phyloP scores from a whole-genome alignment of 345 rosid species.

The Fremontodendron californicum region DNA sequence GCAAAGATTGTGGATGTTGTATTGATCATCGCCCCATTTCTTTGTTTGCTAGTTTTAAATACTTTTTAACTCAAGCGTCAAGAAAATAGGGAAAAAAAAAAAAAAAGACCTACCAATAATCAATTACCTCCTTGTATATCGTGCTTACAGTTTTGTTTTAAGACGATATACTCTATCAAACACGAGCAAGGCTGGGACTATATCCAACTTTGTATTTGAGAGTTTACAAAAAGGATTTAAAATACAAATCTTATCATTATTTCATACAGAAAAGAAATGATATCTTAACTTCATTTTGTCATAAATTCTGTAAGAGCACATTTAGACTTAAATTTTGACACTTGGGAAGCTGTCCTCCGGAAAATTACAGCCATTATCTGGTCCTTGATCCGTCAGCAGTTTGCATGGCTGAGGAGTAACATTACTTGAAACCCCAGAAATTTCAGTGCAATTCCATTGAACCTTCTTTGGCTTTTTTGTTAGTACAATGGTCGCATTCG shows the following conservation, averaged over 20 bases:
- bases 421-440: conserved; percentile 49
- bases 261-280: not conserved
- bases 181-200: not conserved
- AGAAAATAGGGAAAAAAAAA: not conserved
- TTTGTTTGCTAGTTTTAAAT: too few species aligned
- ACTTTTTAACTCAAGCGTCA: not conserved
- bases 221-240: not conserved
- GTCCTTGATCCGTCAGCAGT: conserved; percentile 39
- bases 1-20: not conserved
- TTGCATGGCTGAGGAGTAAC: conserved; percentile 65
- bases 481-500: conserved; percentile 52
- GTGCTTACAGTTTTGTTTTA: too few species aligned
- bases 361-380: conserved; percentile 46
- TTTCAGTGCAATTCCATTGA: conserved; percentile 78
- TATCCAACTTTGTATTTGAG: too few species aligned
- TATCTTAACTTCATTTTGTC: conserved; percentile 4
- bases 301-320: conserved; percentile 38
- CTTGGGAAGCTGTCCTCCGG: conserved; percentile 54
- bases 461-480: conserved; percentile 44
- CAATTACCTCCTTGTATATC: not conserved
- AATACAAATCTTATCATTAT: not conserved
- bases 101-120: not conserved
- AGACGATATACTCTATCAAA: not conserved
- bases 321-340: conserved; percentile 36
- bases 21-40: not conserved